Base-by-base conservation (phyloP, 2,329 filamentous ascomycete species). In the Coniochaeta pulveracea region DNA sequence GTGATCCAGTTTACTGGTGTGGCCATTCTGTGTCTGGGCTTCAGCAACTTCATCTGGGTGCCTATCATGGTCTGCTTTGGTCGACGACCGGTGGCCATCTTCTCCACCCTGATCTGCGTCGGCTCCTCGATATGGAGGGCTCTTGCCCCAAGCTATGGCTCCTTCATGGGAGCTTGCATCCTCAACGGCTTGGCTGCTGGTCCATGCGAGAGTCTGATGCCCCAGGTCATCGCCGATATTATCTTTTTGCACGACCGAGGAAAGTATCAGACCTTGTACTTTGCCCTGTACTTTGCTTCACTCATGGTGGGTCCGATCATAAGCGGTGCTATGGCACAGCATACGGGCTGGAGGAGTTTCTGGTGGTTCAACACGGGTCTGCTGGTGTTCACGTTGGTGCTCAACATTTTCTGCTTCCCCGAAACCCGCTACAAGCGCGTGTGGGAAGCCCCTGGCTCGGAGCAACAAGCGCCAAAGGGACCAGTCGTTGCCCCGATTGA, bases 181-280 rank as follows among this genome's bases (percentile, higher is more conserved):
- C 56, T 80, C 6, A 77, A 77, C 45, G 75, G 75, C 0, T 61
- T 79, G 27, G 74, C 69, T 5, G 72, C 72, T 31, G 75, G 72
- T 1, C 72, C 75, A 5, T 66, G 69, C 3, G 73, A 80, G 55
- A 77, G 71, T 0, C 63, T 72, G 3, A 70, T 74, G 53, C 74
- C 73, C 1, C 64, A 68, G 19, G 64, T 80, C 34, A 78, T 79
- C 44, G 69, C 75, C 3, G 75, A 80, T 44, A 64, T 77, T 9
- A 72, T 73, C 47, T 80, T 80, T 51, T 56, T 80, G 8, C 71
- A 78, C 44, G 71, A 79, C 32, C 63, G 76, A 37, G 75, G 76
- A 6, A 72, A 68, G 41, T 78, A 54, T 34, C 47, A 57, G 19
- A 57, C 54, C 10, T 40, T 58, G 0, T 80, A 79, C 47, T 79